Conservation (phyloP, 345 rosid species). For the Excoecaria agallocha region DNA sequence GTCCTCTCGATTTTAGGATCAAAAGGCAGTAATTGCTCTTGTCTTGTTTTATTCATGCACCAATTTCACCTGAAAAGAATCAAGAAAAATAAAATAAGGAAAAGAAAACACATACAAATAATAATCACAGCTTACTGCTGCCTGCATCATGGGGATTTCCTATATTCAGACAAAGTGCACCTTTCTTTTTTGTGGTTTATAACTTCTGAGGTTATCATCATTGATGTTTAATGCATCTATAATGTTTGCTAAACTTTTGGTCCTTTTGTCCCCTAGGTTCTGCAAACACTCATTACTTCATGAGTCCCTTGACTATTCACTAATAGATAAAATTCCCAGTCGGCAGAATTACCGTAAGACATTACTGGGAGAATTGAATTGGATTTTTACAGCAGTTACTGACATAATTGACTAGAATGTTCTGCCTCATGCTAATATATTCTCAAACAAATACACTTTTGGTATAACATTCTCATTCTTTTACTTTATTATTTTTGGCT, state of each 20-base stretch:
- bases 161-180: background rate
- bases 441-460: constrained; percentile 1
- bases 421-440: constrained; percentile 87
- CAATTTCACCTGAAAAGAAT: too few species aligned
- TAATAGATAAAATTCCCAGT: constrained; percentile 96
- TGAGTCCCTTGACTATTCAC: constrained; percentile 75
- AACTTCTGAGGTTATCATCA: background rate
- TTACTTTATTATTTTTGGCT: background rate
- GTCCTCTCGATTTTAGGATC: too few species aligned
- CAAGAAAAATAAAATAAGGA: too few species aligned
- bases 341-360: constrained; percentile 98
- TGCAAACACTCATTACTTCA: constrained; percentile 83
- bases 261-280: constrained; percentile 55
- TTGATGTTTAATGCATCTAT: constrained; percentile 9
- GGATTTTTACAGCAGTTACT: constrained; percentile 99
- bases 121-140: too few species aligned
- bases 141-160: background rate
- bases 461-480: background rate
- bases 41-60: too few species aligned
- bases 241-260: constrained; percentile 25
- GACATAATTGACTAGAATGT: constrained; percentile 99
- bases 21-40: too few species aligned
- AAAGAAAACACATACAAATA: too few species aligned
- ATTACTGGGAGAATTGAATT: constrained; percentile 92
- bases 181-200: background rate